Base-by-base conservation (phyloP, 768 basidiomycete species). In the Tubosaeta brunneosetosa region DNA sequence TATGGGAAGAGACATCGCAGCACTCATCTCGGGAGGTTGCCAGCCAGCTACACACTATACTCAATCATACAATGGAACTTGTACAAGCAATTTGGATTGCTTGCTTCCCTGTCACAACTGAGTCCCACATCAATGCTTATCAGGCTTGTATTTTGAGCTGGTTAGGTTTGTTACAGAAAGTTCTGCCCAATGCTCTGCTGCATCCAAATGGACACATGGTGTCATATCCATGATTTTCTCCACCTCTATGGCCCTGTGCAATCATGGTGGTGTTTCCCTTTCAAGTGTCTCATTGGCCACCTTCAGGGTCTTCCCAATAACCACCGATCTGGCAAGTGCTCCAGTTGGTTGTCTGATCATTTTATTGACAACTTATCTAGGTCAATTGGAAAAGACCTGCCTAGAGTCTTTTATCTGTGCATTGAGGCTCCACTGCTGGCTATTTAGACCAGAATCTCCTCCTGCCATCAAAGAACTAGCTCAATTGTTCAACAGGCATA, bases 121-220 rank as follows among this genome's bases (percentile, higher is more conserved):
- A 10, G 17, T 51, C 42, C 0, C 56, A 49, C 0, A 52, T 53
- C 0, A 17, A 3, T 0, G 46, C 49, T 0, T 72, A 66, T 51
- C 49, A 47, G 9, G 3, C 17, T 0, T 52, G 22, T 25, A 53
- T 72, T 14, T 51, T 50, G 10, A 13, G 25, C 7, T 72, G 54
- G 48, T n/a, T 65, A 1, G 16, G n/a, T n/a, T n/a, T n/a, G n/a
- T n/a, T n/a, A n/a, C 58, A 11, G 55, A 49, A 47, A 2, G n/a
- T 70, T 9, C 63, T 67, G 25, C 66, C 69, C 2, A 29, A 47
- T 14, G 44, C 22, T 0, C 17, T 48, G 3, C 12, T 41, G n/a
- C 48, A 42, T 14, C 62, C 64, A 9, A 73, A 71, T 40, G 49
- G 63, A 13, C 74, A 73, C 38, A 51, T 64, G 17, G n/a, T n/a